These are phyloP conservation scores for Fusarium piperis DNA, from an alignment of 2,329 filamentous ascomycete species.

Conservation along the genomic window DNA sequence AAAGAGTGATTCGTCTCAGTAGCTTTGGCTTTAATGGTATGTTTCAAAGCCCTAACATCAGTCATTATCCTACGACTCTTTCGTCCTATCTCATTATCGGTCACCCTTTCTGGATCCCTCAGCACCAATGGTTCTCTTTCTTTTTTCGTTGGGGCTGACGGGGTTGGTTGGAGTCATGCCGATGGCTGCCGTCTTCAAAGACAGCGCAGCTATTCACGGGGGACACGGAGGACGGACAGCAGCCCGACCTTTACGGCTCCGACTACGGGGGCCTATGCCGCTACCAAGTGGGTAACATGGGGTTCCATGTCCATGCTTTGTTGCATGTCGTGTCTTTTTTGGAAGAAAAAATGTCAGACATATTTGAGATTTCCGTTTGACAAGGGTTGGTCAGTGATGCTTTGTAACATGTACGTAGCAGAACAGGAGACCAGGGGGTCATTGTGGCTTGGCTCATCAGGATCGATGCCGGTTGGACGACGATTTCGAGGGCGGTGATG, in stretches of 20 bases:
- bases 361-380: conserved; percentile 27
- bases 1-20: neutral
- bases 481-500: neutral
- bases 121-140: neutral
- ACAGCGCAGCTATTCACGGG: conserved; percentile 7
- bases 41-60: conserved; percentile 24
- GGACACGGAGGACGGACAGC: conserved; percentile 29
- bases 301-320: neutral
- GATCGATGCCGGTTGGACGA: conserved; percentile 15
- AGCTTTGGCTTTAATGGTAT: conserved; percentile 5
- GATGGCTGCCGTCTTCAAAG: conserved; percentile 26
- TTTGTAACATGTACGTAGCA: neutral
- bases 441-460: conserved; percentile 3
- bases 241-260: conserved; percentile 13
- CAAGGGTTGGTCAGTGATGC: neutral
- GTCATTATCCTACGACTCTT: neutral
- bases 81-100: neutral
- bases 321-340: neutral
- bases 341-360: conserved; percentile 18
- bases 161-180: conserved; percentile 12
- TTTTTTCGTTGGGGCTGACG: neutral
- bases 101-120: neutral
- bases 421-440: neutral
- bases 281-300: conserved; percentile 17
- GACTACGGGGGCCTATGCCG: conserved; percentile 25